Evolutionary conservation across 345 rosid genomes (phyloP).

Genomic region (Xanthoceras sorbifolium): DNA sequence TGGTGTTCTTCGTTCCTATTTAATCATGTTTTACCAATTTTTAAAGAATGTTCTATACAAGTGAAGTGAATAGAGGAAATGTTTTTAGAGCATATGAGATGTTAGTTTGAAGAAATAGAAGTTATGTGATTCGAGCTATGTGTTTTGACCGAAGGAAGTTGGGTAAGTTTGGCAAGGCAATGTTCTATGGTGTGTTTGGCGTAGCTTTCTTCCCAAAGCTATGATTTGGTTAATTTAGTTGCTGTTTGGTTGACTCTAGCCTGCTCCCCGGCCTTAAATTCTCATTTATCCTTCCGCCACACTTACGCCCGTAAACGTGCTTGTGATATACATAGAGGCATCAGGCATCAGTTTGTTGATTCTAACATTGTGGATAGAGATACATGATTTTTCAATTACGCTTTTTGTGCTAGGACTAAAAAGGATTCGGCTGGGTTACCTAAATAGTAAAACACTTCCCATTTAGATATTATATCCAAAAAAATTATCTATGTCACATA

Average conservation of each 20-base stretch:
- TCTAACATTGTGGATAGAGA: background rate
- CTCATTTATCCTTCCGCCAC: background rate
- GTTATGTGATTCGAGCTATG: no score
- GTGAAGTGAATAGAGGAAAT: no score
- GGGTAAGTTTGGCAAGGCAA: background rate
- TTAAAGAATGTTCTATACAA: background rate
- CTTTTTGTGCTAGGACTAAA: background rate
- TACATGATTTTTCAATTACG: background rate
- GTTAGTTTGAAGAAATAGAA: no score
- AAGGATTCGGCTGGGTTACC: background rate
- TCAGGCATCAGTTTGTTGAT: background rate
- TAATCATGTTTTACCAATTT: background rate
- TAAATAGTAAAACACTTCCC: background rate
- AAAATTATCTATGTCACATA: background rate
- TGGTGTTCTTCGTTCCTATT: background rate
- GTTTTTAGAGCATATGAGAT: no score
- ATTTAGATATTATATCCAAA: background rate
- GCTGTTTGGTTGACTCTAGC: background rate
- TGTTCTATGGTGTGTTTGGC: background rate
- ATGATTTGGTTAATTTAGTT: background rate
- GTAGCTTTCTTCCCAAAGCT: background rate
- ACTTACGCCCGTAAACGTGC: no score
- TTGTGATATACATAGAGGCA: background rate
- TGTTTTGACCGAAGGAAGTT: background rate
- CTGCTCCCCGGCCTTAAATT: background rate